Percentiles rank a stretch among this genome's conserved stretches.
Conservation (phyloP, 352 stramenopile species). For the Pythium brassicae region DNA sequence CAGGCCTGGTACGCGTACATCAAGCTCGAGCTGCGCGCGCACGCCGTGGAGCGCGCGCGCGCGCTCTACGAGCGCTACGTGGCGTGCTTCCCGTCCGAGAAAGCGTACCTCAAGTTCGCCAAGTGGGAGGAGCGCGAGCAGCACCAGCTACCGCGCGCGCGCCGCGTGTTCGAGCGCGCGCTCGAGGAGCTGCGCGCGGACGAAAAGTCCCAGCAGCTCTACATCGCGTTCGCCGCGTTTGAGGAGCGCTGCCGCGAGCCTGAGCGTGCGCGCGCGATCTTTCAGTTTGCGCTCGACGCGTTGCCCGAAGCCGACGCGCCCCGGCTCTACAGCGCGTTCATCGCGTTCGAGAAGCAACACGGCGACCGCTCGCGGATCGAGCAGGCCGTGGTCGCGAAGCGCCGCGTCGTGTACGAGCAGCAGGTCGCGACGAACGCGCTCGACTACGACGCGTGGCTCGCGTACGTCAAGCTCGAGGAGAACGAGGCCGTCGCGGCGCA, state of each 20-base stretch:
- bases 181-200: slow-evolving; percentile 88
- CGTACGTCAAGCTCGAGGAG: slow-evolving; percentile 98
- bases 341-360: slow-evolving; percentile 98
- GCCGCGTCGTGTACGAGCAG: slow-evolving; percentile 94
- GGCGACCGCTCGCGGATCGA: slow-evolving; percentile 96
- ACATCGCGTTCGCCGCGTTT: slow-evolving; percentile 95
- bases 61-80: slow-evolving; percentile 95
- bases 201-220: slow-evolving; percentile 84
- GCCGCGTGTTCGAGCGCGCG: slow-evolving; percentile 94
- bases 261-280: slow-evolving; percentile 89
- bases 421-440: slow-evolving; percentile 86
- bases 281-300: slow-evolving; percentile 77
- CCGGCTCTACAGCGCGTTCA: slow-evolving; percentile 95
- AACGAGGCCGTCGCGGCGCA: slow-evolving; percentile 59
- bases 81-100: slow-evolving; percentile 82
- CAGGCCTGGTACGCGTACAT: slow-evolving; percentile 98
- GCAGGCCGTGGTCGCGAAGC: slow-evolving; percentile 93
- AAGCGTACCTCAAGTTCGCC: slow-evolving; percentile 97
- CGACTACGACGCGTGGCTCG: slow-evolving; percentile 99
- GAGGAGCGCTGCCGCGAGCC: slow-evolving; percentile 96
- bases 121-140: slow-evolving; percentile 98
- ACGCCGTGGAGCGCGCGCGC: slow-evolving; percentile 81
- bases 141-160: slow-evolving; percentile 87
- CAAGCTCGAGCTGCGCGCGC: slow-evolving; percentile 96
- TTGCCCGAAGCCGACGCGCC: slow-evolving; percentile 84